A percentile compares a stretch with the other conserved stretches of the same genome.
phyloP scores from a whole-genome alignment of 176 grass and related monocot genomes.

The Bolboschoenus planiculmis region DNA sequence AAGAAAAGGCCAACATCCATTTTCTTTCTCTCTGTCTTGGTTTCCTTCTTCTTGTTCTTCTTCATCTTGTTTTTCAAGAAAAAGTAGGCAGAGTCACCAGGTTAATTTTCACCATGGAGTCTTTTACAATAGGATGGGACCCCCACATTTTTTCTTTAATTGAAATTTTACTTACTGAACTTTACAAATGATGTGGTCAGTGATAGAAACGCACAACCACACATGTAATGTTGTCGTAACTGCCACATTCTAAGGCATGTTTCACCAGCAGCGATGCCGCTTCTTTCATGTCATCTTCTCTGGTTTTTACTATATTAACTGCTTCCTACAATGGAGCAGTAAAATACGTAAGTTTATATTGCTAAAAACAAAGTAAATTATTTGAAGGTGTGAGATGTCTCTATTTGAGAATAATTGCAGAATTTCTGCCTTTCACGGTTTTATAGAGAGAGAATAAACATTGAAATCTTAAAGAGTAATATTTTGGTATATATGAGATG shows the following conservation, averaged over 20 bases:
- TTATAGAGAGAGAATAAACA: neutral
- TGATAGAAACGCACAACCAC: constrained; percentile 23
- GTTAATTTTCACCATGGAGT: constrained; percentile 3
- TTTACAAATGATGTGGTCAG: neutral
- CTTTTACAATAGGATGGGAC: neutral
- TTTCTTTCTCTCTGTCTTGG: neutral
- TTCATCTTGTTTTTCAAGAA: constrained; percentile 1
- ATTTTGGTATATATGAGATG: neutral
- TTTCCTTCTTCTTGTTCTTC: constrained; percentile 9
- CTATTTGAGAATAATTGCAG: neutral
- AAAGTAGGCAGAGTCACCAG: neutral
- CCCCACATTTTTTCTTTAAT: constrained; percentile 16
- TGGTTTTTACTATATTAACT: constrained; percentile 8
- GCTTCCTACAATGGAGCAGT: neutral
- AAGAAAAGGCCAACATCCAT: neutral
- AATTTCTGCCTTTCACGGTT: neutral
- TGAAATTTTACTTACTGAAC: constrained; percentile 13
- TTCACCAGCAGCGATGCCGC: constrained; percentile 16
- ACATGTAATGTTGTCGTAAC: constrained; percentile 23
- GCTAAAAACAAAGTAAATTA: neutral
- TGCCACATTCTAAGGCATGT: neutral
- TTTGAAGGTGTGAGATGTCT: neutral
- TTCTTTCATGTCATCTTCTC: constrained; percentile 5
- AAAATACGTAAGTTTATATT: neutral
- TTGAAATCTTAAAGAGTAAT: neutral